Evolutionary conservation across 2,329 filamentous ascomycete species (phyloP), one percentile per base, ranked within the genome.

Genomic region (Trichoderma sp.): DNA sequence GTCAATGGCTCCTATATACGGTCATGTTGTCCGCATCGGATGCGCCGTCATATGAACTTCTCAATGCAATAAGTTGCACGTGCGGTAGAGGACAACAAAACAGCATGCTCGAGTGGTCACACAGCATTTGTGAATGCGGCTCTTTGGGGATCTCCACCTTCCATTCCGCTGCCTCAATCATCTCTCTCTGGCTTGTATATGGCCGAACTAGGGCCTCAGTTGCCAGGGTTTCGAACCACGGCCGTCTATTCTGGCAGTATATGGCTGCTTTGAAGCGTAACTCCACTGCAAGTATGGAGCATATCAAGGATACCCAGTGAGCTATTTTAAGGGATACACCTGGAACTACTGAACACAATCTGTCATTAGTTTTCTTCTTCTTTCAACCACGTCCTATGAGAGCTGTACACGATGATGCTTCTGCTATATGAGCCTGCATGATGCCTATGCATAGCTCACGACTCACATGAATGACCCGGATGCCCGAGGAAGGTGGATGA

Each of bases 381-480:
- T 21, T 43, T 7, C 24, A 46, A 63, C 21, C 21, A 59, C 65
- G 30, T 58, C 65, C 56, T 59, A 67, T 67, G 24, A 54, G 65
- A 39, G 51, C 34, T 24, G 65, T 69, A 67, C 43, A 69, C 49
- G 70, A 63, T 28, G 37, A 66, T 66, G 37, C n/a, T 34, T 54
- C 39, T 54, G 39, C 24, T 43, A 49, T 58, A 58, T 66, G 63
- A 55, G 37, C 52, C 21, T 58, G 68, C 70, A 68, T 68, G 51
- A 32, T 66, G 73, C 71, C 73, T 74, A 71, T 78, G 76, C 77
- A 78, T 78, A 70, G 68, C 70, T 73, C 69, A 68, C 72, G 68
- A 70, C 77, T 78, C 77, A 78, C 77, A 78, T 78, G 77, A 78
- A 78, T 76, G 59, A 58, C 56, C 28, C 16, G 63, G 63, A 59